These are phyloP conservation scores for Sungouiozyma ichnusensis DNA, from an alignment of 805 yeast species.

Conservation along the genomic window DNA sequence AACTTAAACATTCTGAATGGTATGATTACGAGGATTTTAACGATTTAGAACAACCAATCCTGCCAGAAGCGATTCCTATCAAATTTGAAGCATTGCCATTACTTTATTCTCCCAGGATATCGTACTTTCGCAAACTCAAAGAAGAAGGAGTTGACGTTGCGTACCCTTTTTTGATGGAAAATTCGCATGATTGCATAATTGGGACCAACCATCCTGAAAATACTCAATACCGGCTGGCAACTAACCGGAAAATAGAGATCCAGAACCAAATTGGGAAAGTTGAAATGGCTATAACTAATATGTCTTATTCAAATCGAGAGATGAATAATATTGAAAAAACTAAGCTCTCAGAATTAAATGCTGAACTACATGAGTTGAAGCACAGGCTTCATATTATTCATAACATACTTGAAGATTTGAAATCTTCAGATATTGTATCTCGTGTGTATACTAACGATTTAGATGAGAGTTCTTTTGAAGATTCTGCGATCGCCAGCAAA, in stretches of 20 bases:
- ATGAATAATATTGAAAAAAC: constrained; percentile 2
- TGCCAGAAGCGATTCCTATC: constrained; percentile 31
- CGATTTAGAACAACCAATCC: constrained; percentile 49
- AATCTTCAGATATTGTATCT: constrained; percentile 18
- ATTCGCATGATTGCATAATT: constrained; percentile 44
- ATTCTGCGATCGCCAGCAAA: constrained; percentile 8
- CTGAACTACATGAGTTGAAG: constrained; percentile 25
- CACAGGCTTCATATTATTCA: constrained; percentile 26
- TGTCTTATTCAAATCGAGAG: background rate
- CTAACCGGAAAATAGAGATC: constrained; percentile 31
- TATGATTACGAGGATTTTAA: constrained; percentile 63
- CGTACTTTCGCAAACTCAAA: constrained; percentile 46
- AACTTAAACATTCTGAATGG: constrained; percentile 38
- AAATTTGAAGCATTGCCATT: constrained; percentile 38
- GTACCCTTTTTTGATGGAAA: constrained; percentile 51
- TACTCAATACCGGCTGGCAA: constrained; percentile 40
- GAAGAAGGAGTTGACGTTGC: constrained; percentile 34
- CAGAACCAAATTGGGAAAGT: constrained; percentile 29
- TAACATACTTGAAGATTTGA: constrained; percentile 24
- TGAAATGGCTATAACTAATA: constrained; percentile 5
- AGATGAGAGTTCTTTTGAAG: background rate
- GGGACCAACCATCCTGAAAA: constrained; percentile 44
- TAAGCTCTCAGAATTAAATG: constrained; percentile 10
- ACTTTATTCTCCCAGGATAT: constrained; percentile 45
- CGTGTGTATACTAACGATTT: constrained; percentile 9